Percentiles rank a stretch among this genome's conserved stretches.
phyloP scores from a whole-genome alignment of 1,284 basidiomycete species.

The Ceratobasidium sp. region DNA sequence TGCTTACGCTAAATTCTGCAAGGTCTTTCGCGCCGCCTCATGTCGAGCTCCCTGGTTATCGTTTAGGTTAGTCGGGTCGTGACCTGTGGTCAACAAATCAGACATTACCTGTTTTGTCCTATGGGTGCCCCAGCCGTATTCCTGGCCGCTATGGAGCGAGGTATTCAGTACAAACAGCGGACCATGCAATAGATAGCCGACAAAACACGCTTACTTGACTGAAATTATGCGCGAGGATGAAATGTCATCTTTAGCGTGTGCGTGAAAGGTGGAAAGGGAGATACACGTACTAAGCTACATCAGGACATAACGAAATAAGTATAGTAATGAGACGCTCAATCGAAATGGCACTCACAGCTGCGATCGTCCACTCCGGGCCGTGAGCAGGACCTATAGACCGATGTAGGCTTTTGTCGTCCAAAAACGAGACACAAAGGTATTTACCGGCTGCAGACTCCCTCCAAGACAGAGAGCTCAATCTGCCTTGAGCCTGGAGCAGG shows the following conservation, averaged over 20 bases:
- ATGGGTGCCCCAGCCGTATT: slow-evolving; percentile 39
- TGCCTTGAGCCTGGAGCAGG: slow-evolving; percentile 38
- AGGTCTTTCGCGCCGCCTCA: slow-evolving; percentile 34
- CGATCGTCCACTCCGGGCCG: slow-evolving; percentile 40
- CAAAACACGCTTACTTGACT: slow-evolving; percentile 23
- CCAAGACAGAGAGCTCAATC: slow-evolving; percentile 13
- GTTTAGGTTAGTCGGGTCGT: slow-evolving; percentile 11
- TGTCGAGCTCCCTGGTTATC: slow-evolving; percentile 37
- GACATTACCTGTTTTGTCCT: slow-evolving; percentile 40
- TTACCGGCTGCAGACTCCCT: slow-evolving; percentile 31
- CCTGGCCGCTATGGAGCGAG: slow-evolving; percentile 11
- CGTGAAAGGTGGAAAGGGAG: neutral
- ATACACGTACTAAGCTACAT: slow-evolving; percentile 14
- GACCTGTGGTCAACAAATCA: neutral
- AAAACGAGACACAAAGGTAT: neutral
- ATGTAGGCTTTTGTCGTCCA: neutral
- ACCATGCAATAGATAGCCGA: neutral
- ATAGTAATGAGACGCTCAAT: neutral
- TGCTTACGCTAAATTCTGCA: slow-evolving; percentile 29
- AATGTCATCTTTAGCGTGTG: slow-evolving; percentile 9
- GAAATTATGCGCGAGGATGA: neutral
- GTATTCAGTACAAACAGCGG: neutral
- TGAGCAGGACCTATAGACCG: slow-evolving; percentile 33
- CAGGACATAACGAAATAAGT: slow-evolving; percentile 3
- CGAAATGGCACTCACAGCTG: slow-evolving; percentile 26